Conservation (phyloP, 345 rosid genomes). For the Clausena lansium region DNA sequence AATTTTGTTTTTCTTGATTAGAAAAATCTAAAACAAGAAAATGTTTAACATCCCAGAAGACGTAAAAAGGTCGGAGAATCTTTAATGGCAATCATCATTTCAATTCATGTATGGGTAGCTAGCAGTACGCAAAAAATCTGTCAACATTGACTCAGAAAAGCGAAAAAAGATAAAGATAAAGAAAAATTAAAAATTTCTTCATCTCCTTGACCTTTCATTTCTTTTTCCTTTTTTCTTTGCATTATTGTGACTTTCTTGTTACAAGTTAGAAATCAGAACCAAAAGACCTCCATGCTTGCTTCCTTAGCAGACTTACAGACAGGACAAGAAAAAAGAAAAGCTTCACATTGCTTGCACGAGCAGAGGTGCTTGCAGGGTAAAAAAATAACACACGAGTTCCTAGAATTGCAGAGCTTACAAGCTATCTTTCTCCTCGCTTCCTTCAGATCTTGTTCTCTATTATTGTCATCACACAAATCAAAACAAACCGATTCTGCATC, state of each 20-base stretch:
- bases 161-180: neutral
- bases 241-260: neutral
- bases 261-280: constrained; percentile 14
- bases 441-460: neutral
- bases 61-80: neutral
- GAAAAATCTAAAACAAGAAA: constrained; percentile 16
- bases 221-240: neutral
- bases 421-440: constrained; percentile 7
- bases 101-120: constrained; percentile 2
- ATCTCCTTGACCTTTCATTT: neutral
- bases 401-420: constrained; percentile 28
- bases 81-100: constrained; percentile 1
- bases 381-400: constrained; percentile 45
- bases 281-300: constrained; percentile 52
- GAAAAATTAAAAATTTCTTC: too few species aligned
- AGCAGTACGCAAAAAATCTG: neutral
- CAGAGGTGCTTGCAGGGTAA: constrained; percentile 68
- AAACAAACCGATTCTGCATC: constrained; percentile 29
- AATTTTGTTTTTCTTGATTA: neutral
- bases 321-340: constrained; percentile 49
- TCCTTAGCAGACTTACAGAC: constrained; percentile 52
- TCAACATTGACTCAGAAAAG: neutral
- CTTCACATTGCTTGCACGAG: constrained; percentile 54
- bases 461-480: constrained; percentile 9
- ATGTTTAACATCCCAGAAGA: neutral